These are phyloP conservation scores for Raphanus sativus DNA, from an alignment of 345 rosid species.

Conservation along the genomic window DNA sequence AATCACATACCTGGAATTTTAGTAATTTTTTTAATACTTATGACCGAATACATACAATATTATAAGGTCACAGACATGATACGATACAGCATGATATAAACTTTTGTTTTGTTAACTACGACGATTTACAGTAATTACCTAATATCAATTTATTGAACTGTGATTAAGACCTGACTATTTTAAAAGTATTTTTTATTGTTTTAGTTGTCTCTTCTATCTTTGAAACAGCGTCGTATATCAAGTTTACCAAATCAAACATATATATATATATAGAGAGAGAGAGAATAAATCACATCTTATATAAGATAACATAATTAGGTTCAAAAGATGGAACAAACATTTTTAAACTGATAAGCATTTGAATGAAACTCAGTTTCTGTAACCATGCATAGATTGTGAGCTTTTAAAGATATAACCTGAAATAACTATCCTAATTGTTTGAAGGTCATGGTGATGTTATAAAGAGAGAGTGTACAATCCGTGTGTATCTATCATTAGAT, in stretches of 20 bases:
- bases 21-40: neutral
- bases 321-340: neutral
- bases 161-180: constrained; percentile 3
- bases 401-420: constrained; percentile 1
- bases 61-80: neutral
- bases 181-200: neutral
- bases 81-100: neutral
- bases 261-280: too few species aligned
- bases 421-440: constrained; percentile 20
- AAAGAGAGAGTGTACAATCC: constrained; percentile 7
- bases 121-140: neutral
- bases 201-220: constrained; percentile 9
- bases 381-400: too few species aligned
- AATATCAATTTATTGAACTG: neutral
- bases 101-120: neutral
- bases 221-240: neutral
- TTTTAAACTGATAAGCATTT: neutral
- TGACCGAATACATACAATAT: neutral
- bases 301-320: neutral
- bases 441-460: neutral
- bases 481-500: constrained; percentile 29
- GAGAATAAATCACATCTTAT: neutral
- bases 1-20: neutral
- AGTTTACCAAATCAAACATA: neutral
- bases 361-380: neutral